Conservation (phyloP, 225 moss, liverwort and hornwort genomes). For the Marchantia polymorpha region DNA sequence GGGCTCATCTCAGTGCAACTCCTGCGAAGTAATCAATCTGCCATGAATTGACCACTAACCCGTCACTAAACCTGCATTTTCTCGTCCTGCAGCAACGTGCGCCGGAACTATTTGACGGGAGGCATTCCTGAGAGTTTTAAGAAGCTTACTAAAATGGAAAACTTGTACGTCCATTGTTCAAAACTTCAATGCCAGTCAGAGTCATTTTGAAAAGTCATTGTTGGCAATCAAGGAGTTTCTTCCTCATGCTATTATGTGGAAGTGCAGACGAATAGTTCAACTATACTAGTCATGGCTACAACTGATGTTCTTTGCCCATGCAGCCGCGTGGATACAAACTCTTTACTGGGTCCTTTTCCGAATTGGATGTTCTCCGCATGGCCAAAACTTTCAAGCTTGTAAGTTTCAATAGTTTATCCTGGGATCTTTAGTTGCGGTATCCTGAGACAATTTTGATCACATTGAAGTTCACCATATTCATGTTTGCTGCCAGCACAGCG, state of each 20-base stretch:
- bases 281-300: not conserved
- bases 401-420: not conserved
- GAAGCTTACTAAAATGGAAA: conserved; percentile 12
- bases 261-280: not conserved
- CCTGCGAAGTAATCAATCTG: no score
- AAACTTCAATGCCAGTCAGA: not conserved
- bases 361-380: conserved; percentile 19
- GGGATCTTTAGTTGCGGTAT: not conserved
- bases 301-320: not conserved
- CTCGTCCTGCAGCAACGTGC: conserved; percentile 18
- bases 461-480: not conserved
- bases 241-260: not conserved
- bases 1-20: no score
- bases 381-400: conserved; percentile 16
- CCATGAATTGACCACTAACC: no score
- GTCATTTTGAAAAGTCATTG: not conserved
- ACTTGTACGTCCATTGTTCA: conserved; percentile 2
- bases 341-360: conserved; percentile 17
- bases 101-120: conserved; percentile 22
- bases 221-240: not conserved
- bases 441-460: no score
- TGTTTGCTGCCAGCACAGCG: not conserved
- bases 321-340: conserved; percentile 25
- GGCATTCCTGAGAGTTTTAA: conserved; percentile 25
- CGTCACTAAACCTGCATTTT: not conserved